A percentile compares a stretch with the other conserved stretches of the same genome.
These are phyloP conservation scores for Eucalyptus tenuipes DNA, from an alignment of 345 rosid species.

Conservation along the genomic window DNA sequence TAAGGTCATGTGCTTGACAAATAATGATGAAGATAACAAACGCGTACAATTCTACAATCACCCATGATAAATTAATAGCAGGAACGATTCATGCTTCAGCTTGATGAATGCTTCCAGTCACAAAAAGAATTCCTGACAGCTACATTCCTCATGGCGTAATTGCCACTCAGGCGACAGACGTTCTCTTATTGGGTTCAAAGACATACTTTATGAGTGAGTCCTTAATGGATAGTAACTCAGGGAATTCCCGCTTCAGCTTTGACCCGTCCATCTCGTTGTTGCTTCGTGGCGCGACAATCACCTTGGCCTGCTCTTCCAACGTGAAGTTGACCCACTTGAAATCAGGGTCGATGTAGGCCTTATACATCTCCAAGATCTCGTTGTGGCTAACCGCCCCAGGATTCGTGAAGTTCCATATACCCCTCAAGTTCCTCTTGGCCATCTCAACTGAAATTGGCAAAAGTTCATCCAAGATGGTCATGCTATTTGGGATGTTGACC, in stretches of 20 bases:
- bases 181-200: slow-evolving; percentile 25
- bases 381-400: slow-evolving; percentile 38
- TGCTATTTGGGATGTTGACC: slow-evolving; percentile 13
- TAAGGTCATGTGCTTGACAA: neutral
- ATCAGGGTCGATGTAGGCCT: slow-evolving; percentile 20
- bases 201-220: slow-evolving; percentile 27
- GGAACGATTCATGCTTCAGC: neutral
- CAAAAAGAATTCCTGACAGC: neutral
- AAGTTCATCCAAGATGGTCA: slow-evolving; percentile 36
- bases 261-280: slow-evolving; percentile 40
- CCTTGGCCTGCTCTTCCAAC: slow-evolving; percentile 36
- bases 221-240: slow-evolving; percentile 26
- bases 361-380: slow-evolving; percentile 36
- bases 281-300: slow-evolving; percentile 34
- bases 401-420: slow-evolving; percentile 45
- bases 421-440: slow-evolving; percentile 32
- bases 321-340: slow-evolving; percentile 29
- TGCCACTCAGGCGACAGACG: neutral
- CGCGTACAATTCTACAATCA: neutral
- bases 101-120: neutral
- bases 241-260: slow-evolving; percentile 30
- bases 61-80: neutral
- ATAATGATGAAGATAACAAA: neutral
- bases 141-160: neutral
- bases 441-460: slow-evolving; percentile 33